These are phyloP conservation scores for Hericium alpestre DNA, from an alignment of 768 basidiomycete genomes.

Conservation along the genomic window DNA sequence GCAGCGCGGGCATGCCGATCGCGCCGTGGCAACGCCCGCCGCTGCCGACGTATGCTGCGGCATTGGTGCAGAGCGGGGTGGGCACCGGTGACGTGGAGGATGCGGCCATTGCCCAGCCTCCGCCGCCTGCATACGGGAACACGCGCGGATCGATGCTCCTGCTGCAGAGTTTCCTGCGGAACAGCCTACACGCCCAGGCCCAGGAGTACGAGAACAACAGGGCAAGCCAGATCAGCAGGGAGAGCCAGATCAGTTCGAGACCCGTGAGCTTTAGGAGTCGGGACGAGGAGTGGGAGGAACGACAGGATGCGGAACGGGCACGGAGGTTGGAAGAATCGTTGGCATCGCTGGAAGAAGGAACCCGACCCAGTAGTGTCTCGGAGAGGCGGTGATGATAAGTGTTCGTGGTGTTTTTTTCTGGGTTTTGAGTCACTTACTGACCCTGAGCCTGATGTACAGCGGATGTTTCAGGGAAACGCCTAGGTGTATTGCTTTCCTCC, in stretches of 20 bases:
- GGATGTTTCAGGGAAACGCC: background rate
- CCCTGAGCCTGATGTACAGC: background rate
- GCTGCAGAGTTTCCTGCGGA: slow-evolving; percentile 37
- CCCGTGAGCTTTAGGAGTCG: slow-evolving; percentile 46
- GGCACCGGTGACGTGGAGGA: slow-evolving; percentile 74
- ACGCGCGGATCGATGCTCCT: slow-evolving; percentile 60
- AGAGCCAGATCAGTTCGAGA: slow-evolving; percentile 21
- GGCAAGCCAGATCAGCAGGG: slow-evolving; percentile 14
- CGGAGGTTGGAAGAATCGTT: slow-evolving; percentile 46
- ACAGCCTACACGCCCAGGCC: slow-evolving; percentile 11
- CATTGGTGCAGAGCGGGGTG: slow-evolving; percentile 53
- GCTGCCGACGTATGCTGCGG: slow-evolving; percentile 61
- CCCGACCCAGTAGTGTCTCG: background rate
- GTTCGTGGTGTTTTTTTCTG: background rate
- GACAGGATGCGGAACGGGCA: slow-evolving; percentile 43
- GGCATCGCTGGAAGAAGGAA: slow-evolving; percentile 25
- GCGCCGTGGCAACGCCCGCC: slow-evolving; percentile 67
- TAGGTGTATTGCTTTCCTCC: background rate
- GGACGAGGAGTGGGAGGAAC: slow-evolving; percentile 49
- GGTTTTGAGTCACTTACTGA: background rate
- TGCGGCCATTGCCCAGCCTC: slow-evolving; percentile 51
- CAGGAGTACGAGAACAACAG: slow-evolving; percentile 5
- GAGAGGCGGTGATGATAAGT: background rate
- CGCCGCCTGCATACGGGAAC: slow-evolving; percentile 71
- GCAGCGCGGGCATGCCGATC: slow-evolving; percentile 11